Base-by-base conservation (phyloP, 495 filamentous ascomycete species). In the Cairneyella variabilis region DNA sequence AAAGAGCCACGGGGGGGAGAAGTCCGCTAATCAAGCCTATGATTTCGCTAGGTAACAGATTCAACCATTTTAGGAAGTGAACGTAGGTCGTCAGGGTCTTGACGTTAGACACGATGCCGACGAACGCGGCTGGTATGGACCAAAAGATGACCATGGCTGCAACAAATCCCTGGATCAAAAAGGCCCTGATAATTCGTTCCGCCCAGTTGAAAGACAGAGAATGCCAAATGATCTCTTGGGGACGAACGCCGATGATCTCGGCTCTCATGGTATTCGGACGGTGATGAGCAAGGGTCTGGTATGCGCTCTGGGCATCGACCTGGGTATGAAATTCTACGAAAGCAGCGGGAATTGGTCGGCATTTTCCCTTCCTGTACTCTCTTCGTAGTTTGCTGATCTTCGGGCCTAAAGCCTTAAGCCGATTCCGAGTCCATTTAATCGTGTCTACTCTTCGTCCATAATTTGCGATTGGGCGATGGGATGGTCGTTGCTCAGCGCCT, bases 381-480 rank as follows among this genome's bases (percentile, higher is more conserved):
- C 75, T 78, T 67, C 96, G 90, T 52, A 87, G 72, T 20, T 83
- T 75, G 42, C 91, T 83, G 53, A 90, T 86, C 55, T 86, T 78
- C 2, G 91, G 91, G 52, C 84, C 88, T 42, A 97, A 76, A 50
- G 83, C 83, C 61, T 84, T 81, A 18, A 98, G 85, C 64, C 95
- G 87, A 4, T 78, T 73, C 55, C 93, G 85, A 61, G 84, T 89
- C 89, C 91, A 97, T 65, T 93, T 86, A 73, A 96, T 96, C 0
- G 89, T 90, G 66, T 96, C 91, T 25, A 96, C 90, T 76, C 97
- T 97, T 69, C 91, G 85, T 54, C 93, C 93, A 57, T 95, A 77
- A 20, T 83, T 70, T 16, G 76, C 77, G 27, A 96, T 68, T 25
- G 89, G 73, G 20, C 83, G 82, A 67, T 98, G 93, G 8, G 88